These are phyloP conservation scores for Coemansia sp. DNA, from an alignment of 192 early-diverging fungal species.

Conservation along the genomic window DNA sequence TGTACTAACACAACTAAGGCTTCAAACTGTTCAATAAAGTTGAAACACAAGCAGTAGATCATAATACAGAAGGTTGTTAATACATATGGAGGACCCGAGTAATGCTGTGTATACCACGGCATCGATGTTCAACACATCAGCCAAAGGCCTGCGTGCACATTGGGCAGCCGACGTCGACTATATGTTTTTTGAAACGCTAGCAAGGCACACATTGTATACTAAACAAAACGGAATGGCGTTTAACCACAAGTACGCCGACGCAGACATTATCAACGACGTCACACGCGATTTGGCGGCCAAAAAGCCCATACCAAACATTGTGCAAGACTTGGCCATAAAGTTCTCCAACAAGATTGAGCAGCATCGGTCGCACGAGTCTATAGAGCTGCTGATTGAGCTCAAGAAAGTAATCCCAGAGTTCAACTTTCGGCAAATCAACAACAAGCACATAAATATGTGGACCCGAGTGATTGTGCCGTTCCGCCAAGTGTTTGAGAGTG, in stretches of 20 bases:
- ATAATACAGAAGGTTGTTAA: not conserved
- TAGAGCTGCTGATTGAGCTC: slow-evolving; percentile 26
- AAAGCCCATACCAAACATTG: not conserved
- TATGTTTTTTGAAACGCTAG: slow-evolving; percentile 23
- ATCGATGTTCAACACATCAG: not conserved
- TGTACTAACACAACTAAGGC: not conserved
- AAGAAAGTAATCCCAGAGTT: slow-evolving; percentile 14
- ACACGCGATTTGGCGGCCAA: slow-evolving; percentile 7
- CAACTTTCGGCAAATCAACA: slow-evolving; percentile 30
- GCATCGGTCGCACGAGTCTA: slow-evolving; percentile 18
- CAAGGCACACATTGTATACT: slow-evolving; percentile 27
- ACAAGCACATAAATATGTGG: slow-evolving; percentile 50
- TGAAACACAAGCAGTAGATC: not conserved
- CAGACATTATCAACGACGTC: slow-evolving; percentile 16
- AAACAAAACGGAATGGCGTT: slow-evolving; percentile 13
- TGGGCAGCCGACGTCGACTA: slow-evolving; percentile 20
- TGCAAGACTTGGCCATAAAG: slow-evolving; percentile 8
- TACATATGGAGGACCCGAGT: not conserved
- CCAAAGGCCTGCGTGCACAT: slow-evolving; percentile 10
- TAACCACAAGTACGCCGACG: slow-evolving; percentile 27
- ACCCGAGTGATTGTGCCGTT: slow-evolving; percentile 37
- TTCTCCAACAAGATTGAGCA: slow-evolving; percentile 30
- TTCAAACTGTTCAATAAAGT: not conserved
- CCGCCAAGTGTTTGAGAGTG: slow-evolving; percentile 25
- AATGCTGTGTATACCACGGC: not conserved